Percentiles rank a stretch among this genome's conserved stretches.
Evolutionary conservation across 2,329 filamentous ascomycete genomes (phyloP).

Genomic region (Cladosporium halotolerans): DNA sequence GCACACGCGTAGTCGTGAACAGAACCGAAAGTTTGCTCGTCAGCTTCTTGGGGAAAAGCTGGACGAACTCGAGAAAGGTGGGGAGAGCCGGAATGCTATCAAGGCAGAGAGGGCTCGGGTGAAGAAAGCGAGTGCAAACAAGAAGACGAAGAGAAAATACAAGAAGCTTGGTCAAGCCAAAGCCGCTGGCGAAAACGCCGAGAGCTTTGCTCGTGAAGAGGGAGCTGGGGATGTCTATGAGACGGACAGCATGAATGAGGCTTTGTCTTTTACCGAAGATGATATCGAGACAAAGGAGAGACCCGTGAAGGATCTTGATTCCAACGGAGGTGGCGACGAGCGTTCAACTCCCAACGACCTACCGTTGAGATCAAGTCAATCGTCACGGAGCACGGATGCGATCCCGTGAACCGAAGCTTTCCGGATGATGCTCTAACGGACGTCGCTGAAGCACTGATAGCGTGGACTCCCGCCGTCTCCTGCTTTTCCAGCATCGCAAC

Average conservation of each 20-base stretch:
- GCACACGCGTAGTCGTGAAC: constrained; percentile 75
- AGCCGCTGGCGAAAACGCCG: constrained; percentile 19
- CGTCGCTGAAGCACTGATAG: too few relatives aligned
- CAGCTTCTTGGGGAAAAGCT: constrained; percentile 67
- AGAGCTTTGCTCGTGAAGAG: not conserved
- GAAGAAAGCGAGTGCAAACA: constrained; percentile 67
- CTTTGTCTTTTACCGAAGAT: not conserved
- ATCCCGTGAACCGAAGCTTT: too few relatives aligned
- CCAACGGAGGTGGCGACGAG: too few relatives aligned
- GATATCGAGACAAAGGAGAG: too few relatives aligned
- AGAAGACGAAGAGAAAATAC: constrained; percentile 82
- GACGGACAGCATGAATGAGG: not conserved
- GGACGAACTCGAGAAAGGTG: constrained; percentile 70
- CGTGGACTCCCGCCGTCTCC: too few relatives aligned
- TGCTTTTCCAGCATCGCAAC: too few relatives aligned
- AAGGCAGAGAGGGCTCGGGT: constrained; percentile 58
- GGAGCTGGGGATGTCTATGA: constrained; percentile 7
- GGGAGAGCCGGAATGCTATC: constrained; percentile 58
- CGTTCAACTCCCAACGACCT: too few relatives aligned
- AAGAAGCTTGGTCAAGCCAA: constrained; percentile 52
- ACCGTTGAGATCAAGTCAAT: too few relatives aligned
- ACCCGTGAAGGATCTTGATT: too few relatives aligned
- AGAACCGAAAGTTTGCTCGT: constrained; percentile 83
- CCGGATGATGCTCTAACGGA: too few relatives aligned
- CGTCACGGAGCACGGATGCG: too few relatives aligned